phyloP scores from a whole-genome alignment of 1,284 basidiomycete species.

The Puccinia triticina region DNA sequence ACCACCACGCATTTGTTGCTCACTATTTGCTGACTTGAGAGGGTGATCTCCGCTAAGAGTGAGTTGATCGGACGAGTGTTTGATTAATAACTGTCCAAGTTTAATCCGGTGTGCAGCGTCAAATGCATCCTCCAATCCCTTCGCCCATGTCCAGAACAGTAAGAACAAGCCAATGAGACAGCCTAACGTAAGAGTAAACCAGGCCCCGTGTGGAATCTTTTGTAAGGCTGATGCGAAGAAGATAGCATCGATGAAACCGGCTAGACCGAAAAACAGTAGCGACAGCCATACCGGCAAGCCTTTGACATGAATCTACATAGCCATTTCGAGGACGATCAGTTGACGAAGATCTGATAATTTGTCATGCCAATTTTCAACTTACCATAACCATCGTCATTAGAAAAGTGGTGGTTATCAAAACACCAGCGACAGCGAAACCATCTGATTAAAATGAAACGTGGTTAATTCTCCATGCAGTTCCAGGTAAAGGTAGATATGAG shows the following conservation, averaged over 20 bases:
- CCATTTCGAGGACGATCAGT: constrained; percentile 18
- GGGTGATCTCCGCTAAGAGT: neutral
- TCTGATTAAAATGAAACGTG: constrained; percentile 40
- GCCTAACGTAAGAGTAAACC: constrained; percentile 55
- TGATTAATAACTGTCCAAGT: constrained; percentile 54
- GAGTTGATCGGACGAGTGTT: neutral
- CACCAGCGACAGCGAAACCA: constrained; percentile 69
- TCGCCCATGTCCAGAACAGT: constrained; percentile 54
- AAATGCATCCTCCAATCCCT: constrained; percentile 55
- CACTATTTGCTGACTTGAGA: neutral
- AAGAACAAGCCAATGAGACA: constrained; percentile 53
- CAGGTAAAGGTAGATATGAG: neutral
- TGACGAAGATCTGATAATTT: neutral
- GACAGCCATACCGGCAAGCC: constrained; percentile 58
- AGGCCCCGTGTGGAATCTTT: constrained; percentile 55
- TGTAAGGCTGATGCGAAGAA: constrained; percentile 56
- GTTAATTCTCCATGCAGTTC: neutral
- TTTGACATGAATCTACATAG: constrained; percentile 52
- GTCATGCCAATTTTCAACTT: neutral
- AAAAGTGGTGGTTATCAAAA: constrained; percentile 68
- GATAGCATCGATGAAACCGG: constrained; percentile 63
- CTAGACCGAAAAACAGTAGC: constrained; percentile 65
- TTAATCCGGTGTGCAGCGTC: constrained; percentile 54
- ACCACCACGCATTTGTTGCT: neutral
- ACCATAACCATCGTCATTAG: constrained; percentile 63